phyloP scores from a whole-genome alignment of 352 stramenopile species.

The Phytophthora colocasiae region DNA sequence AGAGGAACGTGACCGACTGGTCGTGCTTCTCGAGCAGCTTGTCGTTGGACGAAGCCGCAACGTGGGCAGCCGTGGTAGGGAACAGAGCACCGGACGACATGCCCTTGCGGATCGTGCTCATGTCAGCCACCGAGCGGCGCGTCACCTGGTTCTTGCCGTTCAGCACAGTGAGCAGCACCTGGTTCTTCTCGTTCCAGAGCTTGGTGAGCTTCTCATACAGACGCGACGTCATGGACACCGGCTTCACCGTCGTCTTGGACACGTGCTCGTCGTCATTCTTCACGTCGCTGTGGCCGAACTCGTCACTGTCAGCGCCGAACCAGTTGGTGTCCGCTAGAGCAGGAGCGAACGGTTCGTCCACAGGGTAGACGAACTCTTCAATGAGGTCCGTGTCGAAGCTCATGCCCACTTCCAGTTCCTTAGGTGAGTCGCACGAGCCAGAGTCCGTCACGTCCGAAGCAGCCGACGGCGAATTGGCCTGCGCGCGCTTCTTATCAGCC shows the following conservation, averaged over 20 bases:
- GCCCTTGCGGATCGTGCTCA: constrained; percentile 81
- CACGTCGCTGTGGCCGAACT: constrained; percentile 66
- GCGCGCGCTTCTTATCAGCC: constrained; percentile 39
- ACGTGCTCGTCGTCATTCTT: constrained; percentile 52
- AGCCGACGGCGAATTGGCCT: constrained; percentile 60
- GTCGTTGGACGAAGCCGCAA: constrained; percentile 35
- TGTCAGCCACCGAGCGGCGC: constrained; percentile 78
- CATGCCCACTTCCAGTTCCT: constrained; percentile 49
- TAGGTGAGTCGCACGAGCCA: constrained; percentile 61
- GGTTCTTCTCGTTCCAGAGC: constrained; percentile 88
- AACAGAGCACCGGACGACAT: constrained; percentile 76
- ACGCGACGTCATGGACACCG: constrained; percentile 65
- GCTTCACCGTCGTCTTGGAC: constrained; percentile 43
- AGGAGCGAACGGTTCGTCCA: constrained; percentile 78
- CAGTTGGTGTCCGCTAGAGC: constrained; percentile 68
- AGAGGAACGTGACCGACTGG: constrained; percentile 85
- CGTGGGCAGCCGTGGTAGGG: constrained; percentile 46
- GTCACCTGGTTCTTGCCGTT: constrained; percentile 78
- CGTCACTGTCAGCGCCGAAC: constrained; percentile 60
- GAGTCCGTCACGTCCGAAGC: constrained; percentile 79
- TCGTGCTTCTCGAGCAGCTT: constrained; percentile 50
- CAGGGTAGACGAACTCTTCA: constrained; percentile 84
- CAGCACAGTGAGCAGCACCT: constrained; percentile 78
- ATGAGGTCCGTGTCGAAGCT: constrained; percentile 75
- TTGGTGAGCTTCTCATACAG: constrained; percentile 83